These are phyloP conservation scores for Globisporangium splendens DNA, from an alignment of 352 stramenopile genomes.

Conservation along the genomic window DNA sequence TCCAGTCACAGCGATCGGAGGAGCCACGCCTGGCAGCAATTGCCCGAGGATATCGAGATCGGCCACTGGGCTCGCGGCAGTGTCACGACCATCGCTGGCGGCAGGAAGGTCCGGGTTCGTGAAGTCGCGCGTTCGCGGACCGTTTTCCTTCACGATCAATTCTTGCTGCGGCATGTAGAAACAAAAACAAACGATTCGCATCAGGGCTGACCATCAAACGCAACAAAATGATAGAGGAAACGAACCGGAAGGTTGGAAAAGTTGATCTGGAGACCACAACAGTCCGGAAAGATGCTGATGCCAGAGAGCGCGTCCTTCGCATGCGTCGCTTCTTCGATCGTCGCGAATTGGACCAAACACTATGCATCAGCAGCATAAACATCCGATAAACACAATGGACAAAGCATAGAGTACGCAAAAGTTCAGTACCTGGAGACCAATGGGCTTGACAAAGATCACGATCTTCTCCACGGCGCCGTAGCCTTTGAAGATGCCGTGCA, in stretches of 20 bases:
- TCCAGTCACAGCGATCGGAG: background rate
- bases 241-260: conserved; percentile 55
- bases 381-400: background rate
- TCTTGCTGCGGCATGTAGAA: conserved; percentile 31
- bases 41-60: conserved; percentile 22
- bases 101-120: conserved; percentile 34
- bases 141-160: conserved; percentile 63
- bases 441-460: conserved; percentile 59
- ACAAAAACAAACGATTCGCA: background rate
- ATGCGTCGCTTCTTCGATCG: conserved; percentile 30
- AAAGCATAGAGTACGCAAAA: background rate
- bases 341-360: conserved; percentile 55
- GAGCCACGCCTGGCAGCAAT: background rate
- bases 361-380: conserved; percentile 10
- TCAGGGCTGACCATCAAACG: background rate
- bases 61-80: background rate
- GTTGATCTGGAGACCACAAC: conserved; percentile 54
- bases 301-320: conserved; percentile 49
- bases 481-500: conserved; percentile 39
- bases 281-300: conserved; percentile 56
- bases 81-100: conserved; percentile 2
- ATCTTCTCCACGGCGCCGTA: conserved; percentile 58
- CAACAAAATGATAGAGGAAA: background rate
- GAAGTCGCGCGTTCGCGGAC: conserved; percentile 45
- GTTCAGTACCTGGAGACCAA: conserved; percentile 36